These are phyloP conservation scores for Penicillium sp. DNA, from an alignment of 2,329 filamentous ascomycete genomes.

Conservation along the genomic window DNA sequence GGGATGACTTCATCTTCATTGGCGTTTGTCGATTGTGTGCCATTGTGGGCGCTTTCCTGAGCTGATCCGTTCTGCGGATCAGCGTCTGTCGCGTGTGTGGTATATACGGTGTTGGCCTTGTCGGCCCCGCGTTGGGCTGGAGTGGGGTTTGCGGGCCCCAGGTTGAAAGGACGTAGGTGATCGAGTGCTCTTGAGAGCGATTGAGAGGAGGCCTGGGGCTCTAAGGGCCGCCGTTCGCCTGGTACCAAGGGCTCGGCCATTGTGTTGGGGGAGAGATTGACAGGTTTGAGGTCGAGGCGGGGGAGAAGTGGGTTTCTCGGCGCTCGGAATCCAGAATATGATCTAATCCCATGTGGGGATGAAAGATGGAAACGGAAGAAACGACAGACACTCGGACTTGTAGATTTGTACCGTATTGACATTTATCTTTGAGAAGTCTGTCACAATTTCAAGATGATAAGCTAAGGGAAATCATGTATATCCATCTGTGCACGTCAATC, in stretches of 20 bases:
- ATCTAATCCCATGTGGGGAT: conserved; percentile 16
- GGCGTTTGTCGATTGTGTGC: conserved; percentile 2
- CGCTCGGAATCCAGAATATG: conserved; percentile 11
- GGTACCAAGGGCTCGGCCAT: conserved; percentile 9
- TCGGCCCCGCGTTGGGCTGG: conserved; percentile 10
- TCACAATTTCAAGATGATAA: neutral
- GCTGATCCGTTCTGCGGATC: conserved; percentile 7
- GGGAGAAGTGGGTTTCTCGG: conserved; percentile 18
- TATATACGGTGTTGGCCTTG: neutral
- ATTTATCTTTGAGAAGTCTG: neutral
- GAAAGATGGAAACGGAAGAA: neutral
- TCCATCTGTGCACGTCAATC: neutral
- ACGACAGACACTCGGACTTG: neutral
- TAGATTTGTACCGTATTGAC: neutral
- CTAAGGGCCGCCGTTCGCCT: neutral
- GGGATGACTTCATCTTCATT: conserved; percentile 9
- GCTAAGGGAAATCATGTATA: neutral
- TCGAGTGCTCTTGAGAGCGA: conserved; percentile 7
- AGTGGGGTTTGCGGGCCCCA: neutral
- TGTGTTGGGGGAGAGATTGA: conserved; percentile 1
- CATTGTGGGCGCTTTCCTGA: conserved; percentile 4
- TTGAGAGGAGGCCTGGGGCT: conserved; percentile 1
- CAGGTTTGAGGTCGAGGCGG: conserved; percentile 10
- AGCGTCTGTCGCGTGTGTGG: neutral
- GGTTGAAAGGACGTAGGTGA: conserved; percentile 18